Base-by-base conservation (phyloP, 345 rosid genomes). In the Eucalyptus pauciflora region DNA sequence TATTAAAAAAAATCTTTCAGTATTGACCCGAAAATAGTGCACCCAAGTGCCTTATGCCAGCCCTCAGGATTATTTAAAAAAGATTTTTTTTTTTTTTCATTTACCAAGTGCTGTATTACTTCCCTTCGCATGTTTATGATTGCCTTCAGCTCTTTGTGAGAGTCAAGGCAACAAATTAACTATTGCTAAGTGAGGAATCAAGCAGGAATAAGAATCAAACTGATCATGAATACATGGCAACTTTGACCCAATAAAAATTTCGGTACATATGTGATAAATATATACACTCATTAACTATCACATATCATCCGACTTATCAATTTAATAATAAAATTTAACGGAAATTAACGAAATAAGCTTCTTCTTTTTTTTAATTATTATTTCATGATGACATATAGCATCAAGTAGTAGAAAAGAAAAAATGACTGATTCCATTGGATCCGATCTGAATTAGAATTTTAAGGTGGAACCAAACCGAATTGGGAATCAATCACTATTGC, bases 401-500 rank as follows among this genome's bases (percentile, higher is more conserved):
- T 50, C 7, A 50, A 15, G 18, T 50, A 50, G 18, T 7, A 15
- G 0, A 6, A 50, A 50, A 50, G 7, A 50, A 15, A 50, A 50
- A 50, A 18, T 50, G 52, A 50, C 0, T 0, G 3, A 1, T 15
- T 50, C 0, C 7, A 15, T 50, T 50, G 3, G 3, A 50, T 50
- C 0, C 17, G 3, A 50, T 50, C 0, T 50, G 7, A 1, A 50
- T 50, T 7, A 1, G 1, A 50, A 0, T 50, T 15, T 50, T 50
- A 50, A 50, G 7, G 52, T 50, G 7, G 18, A 50, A 50, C 0
- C 3, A 6, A 1, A 50, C 7, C 3, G 0, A 15, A 50, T 50
- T 50, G 3, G 18, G 7, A 50, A 50, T 50, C 1, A 0, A 50
- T 50, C 7, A 4, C 18, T 50, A 1, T 50, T 13, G 51, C 0